These are phyloP conservation scores for Lagenidium sp. DNA, from an alignment of 352 stramenopile genomes.

Conservation along the genomic window DNA sequence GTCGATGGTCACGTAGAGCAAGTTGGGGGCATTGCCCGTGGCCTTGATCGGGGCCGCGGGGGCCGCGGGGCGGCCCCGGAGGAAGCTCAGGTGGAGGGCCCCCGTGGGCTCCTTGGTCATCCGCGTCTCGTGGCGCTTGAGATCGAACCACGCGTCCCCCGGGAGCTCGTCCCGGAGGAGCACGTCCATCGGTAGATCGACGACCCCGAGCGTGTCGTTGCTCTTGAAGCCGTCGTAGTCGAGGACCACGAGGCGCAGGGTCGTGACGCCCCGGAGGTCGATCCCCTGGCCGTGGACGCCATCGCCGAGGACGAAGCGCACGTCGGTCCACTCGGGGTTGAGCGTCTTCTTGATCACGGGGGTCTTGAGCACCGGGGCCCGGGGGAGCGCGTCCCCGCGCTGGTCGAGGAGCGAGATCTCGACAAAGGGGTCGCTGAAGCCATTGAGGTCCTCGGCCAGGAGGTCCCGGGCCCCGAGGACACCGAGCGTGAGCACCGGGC, in stretches of 20 bases:
- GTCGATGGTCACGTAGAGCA: slow-evolving; percentile 64
- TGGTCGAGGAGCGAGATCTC: slow-evolving; percentile 41
- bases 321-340: slow-evolving; percentile 36
- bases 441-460: slow-evolving; percentile 52
- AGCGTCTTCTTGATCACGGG: slow-evolving; percentile 38
- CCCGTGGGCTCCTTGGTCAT: slow-evolving; percentile 51
- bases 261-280: slow-evolving; percentile 51
- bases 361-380: slow-evolving; percentile 31
- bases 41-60: neutral
- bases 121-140: slow-evolving; percentile 25
- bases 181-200: slow-evolving; percentile 53
- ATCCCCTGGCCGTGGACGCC: slow-evolving; percentile 9
- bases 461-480: slow-evolving; percentile 49
- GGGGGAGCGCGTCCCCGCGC: slow-evolving; percentile 25
- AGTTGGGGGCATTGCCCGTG: slow-evolving; percentile 24
- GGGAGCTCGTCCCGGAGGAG: slow-evolving; percentile 9
- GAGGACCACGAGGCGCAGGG: slow-evolving; percentile 42
- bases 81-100: slow-evolving; percentile 40
- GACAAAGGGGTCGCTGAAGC: slow-evolving; percentile 69
- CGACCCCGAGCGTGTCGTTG: slow-evolving; percentile 56
- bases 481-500: slow-evolving; percentile 19
- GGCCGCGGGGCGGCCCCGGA: neutral
- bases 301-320: slow-evolving; percentile 36
- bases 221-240: slow-evolving; percentile 54
- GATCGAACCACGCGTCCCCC: slow-evolving; percentile 35